These are phyloP conservation scores for Capsicum rhomboideum DNA, from an alignment of 257 asterid species.

Conservation along the genomic window DNA sequence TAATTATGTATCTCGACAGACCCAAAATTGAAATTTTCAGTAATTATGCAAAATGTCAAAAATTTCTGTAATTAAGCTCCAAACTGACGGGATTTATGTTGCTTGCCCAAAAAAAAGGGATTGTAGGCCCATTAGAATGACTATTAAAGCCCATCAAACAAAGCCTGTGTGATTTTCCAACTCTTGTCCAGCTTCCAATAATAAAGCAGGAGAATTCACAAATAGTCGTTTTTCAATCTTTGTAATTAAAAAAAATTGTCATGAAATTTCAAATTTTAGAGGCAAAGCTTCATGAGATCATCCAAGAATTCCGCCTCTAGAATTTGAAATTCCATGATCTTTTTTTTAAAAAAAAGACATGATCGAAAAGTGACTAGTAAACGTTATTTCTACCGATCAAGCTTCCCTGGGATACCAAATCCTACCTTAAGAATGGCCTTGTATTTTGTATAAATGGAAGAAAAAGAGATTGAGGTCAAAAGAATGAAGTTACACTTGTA, in stretches of 20 bases:
- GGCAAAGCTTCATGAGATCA: background rate
- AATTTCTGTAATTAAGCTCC: no score
- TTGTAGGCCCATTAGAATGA: background rate
- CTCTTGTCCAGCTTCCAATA: background rate
- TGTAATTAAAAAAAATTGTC: background rate
- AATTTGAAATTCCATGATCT: background rate
- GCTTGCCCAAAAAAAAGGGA: no score
- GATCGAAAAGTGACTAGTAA: background rate
- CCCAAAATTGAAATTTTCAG: no score
- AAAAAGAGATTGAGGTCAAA: background rate
- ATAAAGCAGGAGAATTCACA: background rate
- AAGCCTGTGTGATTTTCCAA: background rate
- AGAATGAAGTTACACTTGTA: no score
- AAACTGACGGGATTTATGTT: no score
- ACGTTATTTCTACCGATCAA: rapidly evolving
- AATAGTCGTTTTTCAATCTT: background rate
- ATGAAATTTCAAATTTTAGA: background rate
- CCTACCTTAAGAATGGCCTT: background rate
- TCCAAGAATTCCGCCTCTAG: background rate
- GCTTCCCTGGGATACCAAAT: background rate
- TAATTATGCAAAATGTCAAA: no score
- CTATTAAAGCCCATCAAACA: background rate
- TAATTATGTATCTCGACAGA: no score
- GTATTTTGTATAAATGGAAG: background rate
- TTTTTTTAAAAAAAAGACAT: background rate